phyloP scores from a whole-genome alignment of 208 protist species.

The Porcisia deanei region DNA sequence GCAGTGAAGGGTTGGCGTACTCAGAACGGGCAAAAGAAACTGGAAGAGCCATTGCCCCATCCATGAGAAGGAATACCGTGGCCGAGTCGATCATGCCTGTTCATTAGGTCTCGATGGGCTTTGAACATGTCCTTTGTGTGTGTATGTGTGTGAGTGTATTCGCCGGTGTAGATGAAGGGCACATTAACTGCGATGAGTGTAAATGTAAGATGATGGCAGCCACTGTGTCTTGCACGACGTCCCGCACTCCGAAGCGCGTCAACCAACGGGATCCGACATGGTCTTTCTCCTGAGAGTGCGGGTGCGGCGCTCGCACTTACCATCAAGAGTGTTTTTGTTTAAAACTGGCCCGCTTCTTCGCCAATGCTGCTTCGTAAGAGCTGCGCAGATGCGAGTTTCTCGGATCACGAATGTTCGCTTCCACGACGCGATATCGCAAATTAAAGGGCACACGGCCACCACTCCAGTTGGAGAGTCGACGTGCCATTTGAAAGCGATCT shows the following conservation, averaged over 20 bases:
- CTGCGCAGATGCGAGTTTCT: constrained; percentile 49
- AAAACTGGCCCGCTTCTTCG: constrained; percentile 61
- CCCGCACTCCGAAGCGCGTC: background rate
- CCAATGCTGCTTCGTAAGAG: constrained; percentile 53
- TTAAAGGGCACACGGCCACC: constrained; percentile 88
- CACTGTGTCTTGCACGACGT: background rate
- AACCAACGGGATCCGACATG: background rate
- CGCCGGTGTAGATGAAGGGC: background rate
- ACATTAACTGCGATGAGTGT: background rate
- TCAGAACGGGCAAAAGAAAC: no score
- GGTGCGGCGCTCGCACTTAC: background rate
- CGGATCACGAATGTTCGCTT: constrained; percentile 79
- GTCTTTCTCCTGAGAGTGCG: background rate
- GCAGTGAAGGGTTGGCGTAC: no score
- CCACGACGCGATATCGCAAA: constrained; percentile 80
- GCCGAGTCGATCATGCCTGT: background rate
- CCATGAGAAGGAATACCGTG: background rate
- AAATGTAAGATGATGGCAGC: background rate
- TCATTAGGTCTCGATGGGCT: background rate
- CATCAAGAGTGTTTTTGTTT: constrained; percentile 30
- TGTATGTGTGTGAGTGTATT: background rate
- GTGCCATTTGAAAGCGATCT: constrained; percentile 62
- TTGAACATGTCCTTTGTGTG: background rate
- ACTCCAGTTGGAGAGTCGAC: constrained; percentile 59
- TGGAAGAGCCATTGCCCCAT: background rate